Evolutionary conservation across 805 yeast genomes (phyloP).

Genomic region (Cyberlindnera euphorbiae): DNA sequence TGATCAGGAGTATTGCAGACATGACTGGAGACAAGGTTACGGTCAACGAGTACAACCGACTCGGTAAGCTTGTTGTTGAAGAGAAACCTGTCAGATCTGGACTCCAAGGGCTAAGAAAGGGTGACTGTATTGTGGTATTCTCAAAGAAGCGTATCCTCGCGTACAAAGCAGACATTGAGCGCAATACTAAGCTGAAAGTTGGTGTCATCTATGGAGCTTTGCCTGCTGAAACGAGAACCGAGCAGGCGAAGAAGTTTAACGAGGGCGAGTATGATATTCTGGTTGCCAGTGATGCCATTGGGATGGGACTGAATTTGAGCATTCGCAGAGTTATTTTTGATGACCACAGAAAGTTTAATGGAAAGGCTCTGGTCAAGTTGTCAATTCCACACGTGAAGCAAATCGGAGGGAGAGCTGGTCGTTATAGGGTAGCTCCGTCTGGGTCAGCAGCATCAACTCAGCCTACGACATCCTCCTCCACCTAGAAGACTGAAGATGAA

Average conservation of each 20-base stretch:
- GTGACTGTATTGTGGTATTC: constrained; percentile 90
- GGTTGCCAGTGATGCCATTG: constrained; percentile 95
- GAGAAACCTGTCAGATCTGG: constrained; percentile 30
- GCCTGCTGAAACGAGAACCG: constrained; percentile 90
- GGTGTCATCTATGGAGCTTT: constrained; percentile 93
- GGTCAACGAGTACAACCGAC: constrained; percentile 66
- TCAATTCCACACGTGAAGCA: constrained; percentile 74
- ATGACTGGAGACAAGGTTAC: constrained; percentile 78
- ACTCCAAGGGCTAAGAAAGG: constrained; percentile 44
- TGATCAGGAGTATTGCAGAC: constrained; percentile 52
- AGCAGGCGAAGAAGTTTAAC: constrained; percentile 79
- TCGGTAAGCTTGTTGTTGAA: constrained; percentile 66
- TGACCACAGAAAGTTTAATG: constrained; percentile 65
- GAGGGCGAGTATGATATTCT: constrained; percentile 74
- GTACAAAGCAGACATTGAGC: constrained; percentile 66
- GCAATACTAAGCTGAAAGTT: constrained; percentile 55
- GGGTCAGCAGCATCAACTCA: constrained; percentile 6
- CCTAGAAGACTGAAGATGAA: constrained; percentile 15
- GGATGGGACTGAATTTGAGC: constrained; percentile 91
- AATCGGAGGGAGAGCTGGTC: constrained; percentile 95
- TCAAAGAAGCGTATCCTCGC: constrained; percentile 69
- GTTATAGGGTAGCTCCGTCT: constrained; percentile 46
- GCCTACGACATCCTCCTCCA: background rate
- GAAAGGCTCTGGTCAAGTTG: constrained; percentile 42
- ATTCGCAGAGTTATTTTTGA: constrained; percentile 79